Base-by-base conservation (phyloP, 1,139 yeast species). In the Magnusiomyces clavatus region DNA sequence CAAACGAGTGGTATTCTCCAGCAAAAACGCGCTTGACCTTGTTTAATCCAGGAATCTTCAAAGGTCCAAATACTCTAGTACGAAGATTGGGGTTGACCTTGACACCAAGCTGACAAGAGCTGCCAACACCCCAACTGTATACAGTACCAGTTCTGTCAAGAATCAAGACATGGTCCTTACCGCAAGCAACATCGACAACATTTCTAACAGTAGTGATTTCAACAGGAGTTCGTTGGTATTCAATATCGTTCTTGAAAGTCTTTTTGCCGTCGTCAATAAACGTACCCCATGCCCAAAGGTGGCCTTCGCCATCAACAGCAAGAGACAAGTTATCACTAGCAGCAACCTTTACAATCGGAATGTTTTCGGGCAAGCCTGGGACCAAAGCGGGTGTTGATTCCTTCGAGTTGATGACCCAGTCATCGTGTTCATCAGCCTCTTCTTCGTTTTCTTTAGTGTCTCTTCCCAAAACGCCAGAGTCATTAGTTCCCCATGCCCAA, bases 401-500 rank as follows among this genome's bases (percentile, higher is more conserved):
- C 10, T 78, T 76, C 57, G 83, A 88, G 65, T 92, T 92, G 65
- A 92, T 75, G 62, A 86, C 94, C 37, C 95, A 96, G 61, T 83
- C 89, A 51, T 80, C 85, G 8, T 24, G 31, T 8, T 24, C 31
- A 56, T 81, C 85, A 58, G 81, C 87, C 49, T 82, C 88, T 46
- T 77, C 86, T 47, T 77, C 82, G 45, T 74, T n/a, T 53, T 62
- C 76, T 14, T 79, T 74, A 0, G 96, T 84, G 60, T 85, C 86
- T 67, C 99, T 81, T n/a, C 97, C 98, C 51, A 92, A 74, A 1
- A 87, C 97, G 40, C 85, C 90, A 56, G 88, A 83, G 64, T 92
- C 99, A 63, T 92, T 94, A 51, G 86, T 85, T 54, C 99, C 99
- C 99, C 99, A 92, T 2, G 96, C 86, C 96, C 97, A 90, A 8